Evolutionary conservation across 2,329 filamentous ascomycete genomes (phyloP).

Genomic region (Neocatenulostroma microsporum): DNA sequence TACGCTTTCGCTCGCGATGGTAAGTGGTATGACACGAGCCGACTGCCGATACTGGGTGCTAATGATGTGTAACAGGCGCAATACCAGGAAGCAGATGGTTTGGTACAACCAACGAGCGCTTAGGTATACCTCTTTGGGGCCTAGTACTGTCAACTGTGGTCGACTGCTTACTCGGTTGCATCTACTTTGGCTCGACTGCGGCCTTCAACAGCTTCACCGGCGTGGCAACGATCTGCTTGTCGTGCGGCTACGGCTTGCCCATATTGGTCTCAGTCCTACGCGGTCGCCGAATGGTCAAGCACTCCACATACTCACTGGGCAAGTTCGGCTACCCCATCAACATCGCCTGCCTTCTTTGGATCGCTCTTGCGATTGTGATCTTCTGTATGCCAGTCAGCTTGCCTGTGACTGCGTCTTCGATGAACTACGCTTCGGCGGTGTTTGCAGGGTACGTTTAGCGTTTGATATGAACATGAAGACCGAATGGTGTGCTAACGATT

Average conservation of each 20-base stretch:
- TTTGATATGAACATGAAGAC: not conserved
- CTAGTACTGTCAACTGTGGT: conserved; percentile 60
- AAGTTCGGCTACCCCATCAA: conserved; percentile 63
- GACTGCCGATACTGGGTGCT: not conserved
- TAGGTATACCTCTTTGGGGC: conserved; percentile 64
- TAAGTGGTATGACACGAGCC: too few species aligned
- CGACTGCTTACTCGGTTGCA: conserved; percentile 64
- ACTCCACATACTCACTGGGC: conserved; percentile 62
- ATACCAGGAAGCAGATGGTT: conserved; percentile 41
- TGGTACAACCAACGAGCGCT: conserved; percentile 51
- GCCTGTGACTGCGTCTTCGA: conserved; percentile 31
- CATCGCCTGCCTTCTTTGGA: conserved; percentile 60
- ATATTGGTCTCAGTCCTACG: conserved; percentile 64
- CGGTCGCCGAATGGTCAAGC: conserved; percentile 55
- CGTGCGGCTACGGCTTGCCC: conserved; percentile 66
- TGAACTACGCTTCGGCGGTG: conserved; percentile 36
- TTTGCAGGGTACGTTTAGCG: conserved; percentile 17
- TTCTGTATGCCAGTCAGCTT: conserved; percentile 62
- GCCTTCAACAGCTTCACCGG: conserved; percentile 76
- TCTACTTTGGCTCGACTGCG: conserved; percentile 69
- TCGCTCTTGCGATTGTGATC: conserved; percentile 59
- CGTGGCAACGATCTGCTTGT: conserved; percentile 71
- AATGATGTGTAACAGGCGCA: too few species aligned
- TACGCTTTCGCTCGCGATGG: conserved; percentile 64
- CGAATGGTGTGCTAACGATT: not conserved